These are phyloP conservation scores for Xylona heveae DNA, from an alignment of 495 filamentous ascomycete genomes.

Conservation along the genomic window DNA sequence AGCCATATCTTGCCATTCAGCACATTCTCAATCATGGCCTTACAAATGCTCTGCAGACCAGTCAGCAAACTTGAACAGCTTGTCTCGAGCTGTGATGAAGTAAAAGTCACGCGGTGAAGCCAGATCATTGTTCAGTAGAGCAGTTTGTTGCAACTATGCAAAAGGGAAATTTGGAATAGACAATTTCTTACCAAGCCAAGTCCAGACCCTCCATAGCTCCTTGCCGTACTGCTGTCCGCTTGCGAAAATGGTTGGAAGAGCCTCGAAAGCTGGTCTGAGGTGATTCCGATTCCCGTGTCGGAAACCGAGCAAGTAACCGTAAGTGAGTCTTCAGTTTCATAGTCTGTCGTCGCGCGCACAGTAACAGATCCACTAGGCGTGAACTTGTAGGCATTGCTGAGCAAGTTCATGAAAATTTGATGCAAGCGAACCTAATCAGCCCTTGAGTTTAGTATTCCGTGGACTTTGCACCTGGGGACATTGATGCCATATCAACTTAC, in stretches of 20 bases:
- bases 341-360: constrained; percentile 46
- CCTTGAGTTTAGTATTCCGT: too few species aligned
- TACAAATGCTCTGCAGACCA: constrained; percentile 48
- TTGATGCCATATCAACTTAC: too few species aligned
- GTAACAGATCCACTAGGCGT: constrained; percentile 71
- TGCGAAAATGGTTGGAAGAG: constrained; percentile 85
- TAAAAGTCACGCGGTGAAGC: too few species aligned
- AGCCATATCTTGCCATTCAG: constrained; percentile 68
- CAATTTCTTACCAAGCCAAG: constrained; percentile 32
- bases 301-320: constrained; percentile 66
- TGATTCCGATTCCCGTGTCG: constrained; percentile 81
- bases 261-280: constrained; percentile 55
- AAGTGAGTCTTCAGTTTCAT: constrained; percentile 45
- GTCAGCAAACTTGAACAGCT: too few species aligned
- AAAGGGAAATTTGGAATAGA: too few species aligned
- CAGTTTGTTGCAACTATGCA: too few species aligned
- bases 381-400: constrained; percentile 89
- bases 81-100: too few species aligned
- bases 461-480: too few species aligned
- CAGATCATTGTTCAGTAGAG: too few species aligned
- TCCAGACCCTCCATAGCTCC: constrained; percentile 79
- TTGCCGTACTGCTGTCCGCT: constrained; percentile 66
- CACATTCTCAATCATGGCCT: constrained; percentile 81
- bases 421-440: too few species aligned
- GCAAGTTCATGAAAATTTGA: constrained; percentile 82